phyloP scores from a whole-genome alignment of 75 land plant genomes.

The Azolla pinnata region DNA sequence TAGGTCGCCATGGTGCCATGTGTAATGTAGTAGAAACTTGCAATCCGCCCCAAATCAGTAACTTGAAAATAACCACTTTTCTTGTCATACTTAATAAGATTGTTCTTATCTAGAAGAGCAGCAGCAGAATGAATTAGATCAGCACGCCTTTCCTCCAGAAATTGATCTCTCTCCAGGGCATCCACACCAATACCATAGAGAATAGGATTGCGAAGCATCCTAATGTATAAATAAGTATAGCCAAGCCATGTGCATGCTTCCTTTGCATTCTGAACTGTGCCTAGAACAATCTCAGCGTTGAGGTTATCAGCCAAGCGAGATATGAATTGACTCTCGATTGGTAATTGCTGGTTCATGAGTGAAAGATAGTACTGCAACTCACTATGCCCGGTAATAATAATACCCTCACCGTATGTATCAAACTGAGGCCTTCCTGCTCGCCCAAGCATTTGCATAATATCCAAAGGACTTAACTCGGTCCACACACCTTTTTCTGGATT shows the following conservation, averaged over 20 bases:
- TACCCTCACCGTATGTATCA: slow-evolving; percentile 94
- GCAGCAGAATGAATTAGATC: slow-evolving; percentile 97
- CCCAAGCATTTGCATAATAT: slow-evolving; percentile 99
- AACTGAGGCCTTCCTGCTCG: slow-evolving; percentile 97
- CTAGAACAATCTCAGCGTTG: slow-evolving; percentile 97
- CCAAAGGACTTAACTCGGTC: slow-evolving; percentile 92
- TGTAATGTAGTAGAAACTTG: slow-evolving; percentile 83
- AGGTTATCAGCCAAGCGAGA: slow-evolving; percentile 88
- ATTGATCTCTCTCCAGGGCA: slow-evolving; percentile 41
- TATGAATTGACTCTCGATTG: slow-evolving; percentile 90
- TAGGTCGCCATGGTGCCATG: slow-evolving; percentile 90
- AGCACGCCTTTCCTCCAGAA: slow-evolving; percentile 75
- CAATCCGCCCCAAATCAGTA: slow-evolving; percentile 87
- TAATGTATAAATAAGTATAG: slow-evolving; percentile 75
- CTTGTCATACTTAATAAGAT: slow-evolving; percentile 78
- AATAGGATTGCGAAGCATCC: slow-evolving; percentile 80
- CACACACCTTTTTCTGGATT: slow-evolving; percentile 95
- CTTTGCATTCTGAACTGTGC: slow-evolving; percentile 91
- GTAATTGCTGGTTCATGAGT: slow-evolving; percentile 92
- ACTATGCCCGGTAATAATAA: slow-evolving; percentile 79
- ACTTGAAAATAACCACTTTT: slow-evolving; percentile 93
- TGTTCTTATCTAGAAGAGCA: slow-evolving; percentile 67
- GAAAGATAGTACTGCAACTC: slow-evolving; percentile 89
- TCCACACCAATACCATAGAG: slow-evolving; percentile 71
- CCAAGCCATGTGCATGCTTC: slow-evolving; percentile 87